phyloP scores from a whole-genome alignment of 352 stramenopile genomes.

The Phytophthora megakarya region DNA sequence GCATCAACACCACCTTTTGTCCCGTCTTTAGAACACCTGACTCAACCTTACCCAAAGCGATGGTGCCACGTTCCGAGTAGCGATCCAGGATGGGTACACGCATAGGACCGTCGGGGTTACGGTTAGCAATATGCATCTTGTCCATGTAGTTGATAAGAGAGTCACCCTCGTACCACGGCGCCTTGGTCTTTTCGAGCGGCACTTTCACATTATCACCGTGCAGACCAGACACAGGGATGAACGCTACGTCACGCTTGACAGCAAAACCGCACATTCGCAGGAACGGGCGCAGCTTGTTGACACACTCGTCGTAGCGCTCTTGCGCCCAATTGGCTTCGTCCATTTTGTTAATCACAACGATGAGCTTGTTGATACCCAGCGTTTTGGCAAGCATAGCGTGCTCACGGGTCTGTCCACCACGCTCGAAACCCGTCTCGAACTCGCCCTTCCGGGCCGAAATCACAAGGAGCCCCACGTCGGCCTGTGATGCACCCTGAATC shows the following conservation, averaged over 20 bases:
- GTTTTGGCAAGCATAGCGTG: slow-evolving; percentile 99
- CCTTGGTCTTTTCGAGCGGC: slow-evolving; percentile 61
- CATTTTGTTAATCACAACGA: slow-evolving; percentile 99
- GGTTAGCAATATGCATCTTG: slow-evolving; percentile 89
- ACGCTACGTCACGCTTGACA: slow-evolving; percentile 98
- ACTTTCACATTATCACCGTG: slow-evolving; percentile 97
- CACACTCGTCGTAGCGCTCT: slow-evolving; percentile 91
- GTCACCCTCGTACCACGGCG: slow-evolving; percentile 94
- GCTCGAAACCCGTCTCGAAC: slow-evolving; percentile 99
- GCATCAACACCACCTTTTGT: slow-evolving; percentile 96
- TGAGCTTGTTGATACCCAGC: slow-evolving; percentile 97
- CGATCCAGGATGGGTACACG: slow-evolving; percentile 98
- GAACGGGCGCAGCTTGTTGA: slow-evolving; percentile 96
- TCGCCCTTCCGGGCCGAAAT: slow-evolving; percentile 97
- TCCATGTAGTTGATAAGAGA: slow-evolving; percentile 96
- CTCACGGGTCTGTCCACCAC: slow-evolving; percentile 97
- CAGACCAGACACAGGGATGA: slow-evolving; percentile 97
- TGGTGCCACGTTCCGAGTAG: slow-evolving; percentile 96
- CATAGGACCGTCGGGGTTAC: slow-evolving; percentile 91
- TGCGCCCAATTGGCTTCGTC: slow-evolving; percentile 97
- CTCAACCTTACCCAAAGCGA: slow-evolving; percentile 98
- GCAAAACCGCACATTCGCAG: slow-evolving; percentile 94
- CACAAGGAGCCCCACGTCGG: slow-evolving; percentile 97
- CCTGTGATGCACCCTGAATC: slow-evolving; percentile 96
- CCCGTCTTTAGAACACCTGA: slow-evolving; percentile 92